Evolutionary conservation across 1,284 basidiomycete species (phyloP).

Genomic region (Pyrrhoderma lamaoense): DNA sequence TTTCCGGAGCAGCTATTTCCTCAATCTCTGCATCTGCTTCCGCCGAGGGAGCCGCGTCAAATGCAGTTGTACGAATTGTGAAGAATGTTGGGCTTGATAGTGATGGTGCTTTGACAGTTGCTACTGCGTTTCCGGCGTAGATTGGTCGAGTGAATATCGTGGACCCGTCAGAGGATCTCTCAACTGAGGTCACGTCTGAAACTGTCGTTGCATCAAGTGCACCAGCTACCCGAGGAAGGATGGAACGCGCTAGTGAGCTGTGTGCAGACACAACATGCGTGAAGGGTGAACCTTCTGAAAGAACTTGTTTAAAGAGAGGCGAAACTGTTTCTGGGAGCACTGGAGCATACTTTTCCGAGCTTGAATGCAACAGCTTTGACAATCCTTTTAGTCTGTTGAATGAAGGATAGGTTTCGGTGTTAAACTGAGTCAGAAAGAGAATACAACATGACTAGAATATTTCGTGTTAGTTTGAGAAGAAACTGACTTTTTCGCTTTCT

Average conservation of each 20-base stretch:
- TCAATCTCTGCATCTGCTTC: constrained; percentile 46
- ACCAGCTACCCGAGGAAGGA: constrained; percentile 86
- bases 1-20: constrained; percentile 61
- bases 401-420: background rate
- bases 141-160: constrained; percentile 89
- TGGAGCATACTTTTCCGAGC: constrained; percentile 43
- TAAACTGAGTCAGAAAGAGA: background rate
- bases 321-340: constrained; percentile 36
- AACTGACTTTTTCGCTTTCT: constrained; percentile 73
- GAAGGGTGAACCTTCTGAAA: constrained; percentile 42
- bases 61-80: constrained; percentile 94
- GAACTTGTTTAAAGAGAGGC: constrained; percentile 36
- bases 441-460: background rate
- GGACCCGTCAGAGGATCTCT: constrained; percentile 61
- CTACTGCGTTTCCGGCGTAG: constrained; percentile 97
- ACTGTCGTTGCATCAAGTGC: constrained; percentile 80
- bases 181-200: constrained; percentile 84
- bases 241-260: constrained; percentile 65
- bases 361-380: constrained; percentile 34
- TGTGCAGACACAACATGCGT: constrained; percentile 88
- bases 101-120: constrained; percentile 78
- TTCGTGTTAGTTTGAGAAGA: background rate
- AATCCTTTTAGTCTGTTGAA: constrained; percentile 39
- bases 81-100: constrained; percentile 85
- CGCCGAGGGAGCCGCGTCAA: constrained; percentile 61